Percentiles rank a stretch among this genome's conserved stretches.
phyloP scores from a whole-genome alignment of 192 early-diverging fungal species.

The Mortierella claussenii region DNA sequence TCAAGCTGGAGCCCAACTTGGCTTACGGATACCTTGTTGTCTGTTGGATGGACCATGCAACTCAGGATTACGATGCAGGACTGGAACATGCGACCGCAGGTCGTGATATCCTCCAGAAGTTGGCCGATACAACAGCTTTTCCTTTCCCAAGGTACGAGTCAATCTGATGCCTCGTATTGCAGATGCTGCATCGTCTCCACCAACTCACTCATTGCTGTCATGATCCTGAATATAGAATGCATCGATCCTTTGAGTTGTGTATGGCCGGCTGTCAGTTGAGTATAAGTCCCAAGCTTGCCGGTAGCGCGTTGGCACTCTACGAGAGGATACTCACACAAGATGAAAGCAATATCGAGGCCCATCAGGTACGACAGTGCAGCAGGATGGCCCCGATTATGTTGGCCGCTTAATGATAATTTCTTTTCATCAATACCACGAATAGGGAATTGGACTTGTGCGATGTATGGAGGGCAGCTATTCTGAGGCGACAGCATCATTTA shows the following conservation, averaged over 20 bases:
- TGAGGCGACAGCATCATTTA: constrained; percentile 68
- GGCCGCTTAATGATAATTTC: neutral
- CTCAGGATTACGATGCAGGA: constrained; percentile 61
- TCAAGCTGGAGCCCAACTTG: constrained; percentile 49
- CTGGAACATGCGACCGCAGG: constrained; percentile 63
- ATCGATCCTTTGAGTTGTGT: constrained; percentile 63
- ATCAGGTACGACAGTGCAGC: constrained; percentile 35
- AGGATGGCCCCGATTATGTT: no score
- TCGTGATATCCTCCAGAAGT: constrained; percentile 44
- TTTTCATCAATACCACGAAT: neutral
- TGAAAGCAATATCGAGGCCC: constrained; percentile 56
- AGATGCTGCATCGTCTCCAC: no score
- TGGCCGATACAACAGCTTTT: constrained; percentile 32
- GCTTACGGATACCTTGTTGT: constrained; percentile 61
- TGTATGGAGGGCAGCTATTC: constrained; percentile 60
- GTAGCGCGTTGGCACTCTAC: constrained; percentile 66
- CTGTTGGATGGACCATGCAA: constrained; percentile 60
- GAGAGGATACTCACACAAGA: constrained; percentile 59
- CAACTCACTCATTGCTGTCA: neutral
- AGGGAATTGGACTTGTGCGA: constrained; percentile 69
- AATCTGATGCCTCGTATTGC: no score
- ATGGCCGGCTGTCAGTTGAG: constrained; percentile 70
- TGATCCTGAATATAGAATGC: constrained; percentile 49
- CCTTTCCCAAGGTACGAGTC: constrained; percentile 46
- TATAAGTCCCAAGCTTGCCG: constrained; percentile 64